phyloP scores from a whole-genome alignment of 2,329 filamentous ascomycete genomes.

The Fusarium beomiforme region DNA sequence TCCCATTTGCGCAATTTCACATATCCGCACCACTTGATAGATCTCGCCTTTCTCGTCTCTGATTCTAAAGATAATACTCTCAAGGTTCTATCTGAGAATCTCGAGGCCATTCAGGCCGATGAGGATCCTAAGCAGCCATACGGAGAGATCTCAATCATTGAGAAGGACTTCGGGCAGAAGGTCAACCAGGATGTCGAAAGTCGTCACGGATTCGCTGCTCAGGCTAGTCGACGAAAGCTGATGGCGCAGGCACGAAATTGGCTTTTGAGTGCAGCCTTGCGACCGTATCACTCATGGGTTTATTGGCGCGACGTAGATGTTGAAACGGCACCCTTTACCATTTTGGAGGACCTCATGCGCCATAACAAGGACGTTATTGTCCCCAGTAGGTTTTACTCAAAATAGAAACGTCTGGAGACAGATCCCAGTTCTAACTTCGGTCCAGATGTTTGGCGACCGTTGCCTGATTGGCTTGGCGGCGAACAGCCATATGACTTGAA shows the following conservation, averaged over 20 bases:
- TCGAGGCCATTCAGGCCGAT: conserved; percentile 83
- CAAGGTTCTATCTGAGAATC: conserved; percentile 75
- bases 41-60: conserved; percentile 95
- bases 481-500: conserved; percentile 99
- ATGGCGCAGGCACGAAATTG: conserved; percentile 99
- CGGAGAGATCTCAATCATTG: conserved; percentile 96
- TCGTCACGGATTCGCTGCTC: conserved; percentile 95
- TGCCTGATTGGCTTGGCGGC: conserved; percentile 97
- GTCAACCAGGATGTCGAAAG: conserved; percentile 98
- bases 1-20: conserved; percentile 96
- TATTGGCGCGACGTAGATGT: conserved; percentile 99
- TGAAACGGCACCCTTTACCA: conserved; percentile 95
- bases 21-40: conserved; percentile 95
- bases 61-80: conserved; percentile 96
- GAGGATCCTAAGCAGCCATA: conserved; percentile 84
- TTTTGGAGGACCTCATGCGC: conserved; percentile 96
- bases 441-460: conserved; percentile 96
- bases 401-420: background rate
- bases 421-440: conserved; percentile 38
- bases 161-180: conserved; percentile 98
- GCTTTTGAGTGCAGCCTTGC: conserved; percentile 90
- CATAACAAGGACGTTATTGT: conserved; percentile 99
- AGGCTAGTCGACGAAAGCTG: conserved; percentile 90
- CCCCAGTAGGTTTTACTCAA: conserved; percentile 75
- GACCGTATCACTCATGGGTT: conserved; percentile 97